Evolutionary conservation across 108 stramenopile genomes (phyloP), one percentile per base, ranked within the genome.

Genomic region (Parmales sp.): DNA sequence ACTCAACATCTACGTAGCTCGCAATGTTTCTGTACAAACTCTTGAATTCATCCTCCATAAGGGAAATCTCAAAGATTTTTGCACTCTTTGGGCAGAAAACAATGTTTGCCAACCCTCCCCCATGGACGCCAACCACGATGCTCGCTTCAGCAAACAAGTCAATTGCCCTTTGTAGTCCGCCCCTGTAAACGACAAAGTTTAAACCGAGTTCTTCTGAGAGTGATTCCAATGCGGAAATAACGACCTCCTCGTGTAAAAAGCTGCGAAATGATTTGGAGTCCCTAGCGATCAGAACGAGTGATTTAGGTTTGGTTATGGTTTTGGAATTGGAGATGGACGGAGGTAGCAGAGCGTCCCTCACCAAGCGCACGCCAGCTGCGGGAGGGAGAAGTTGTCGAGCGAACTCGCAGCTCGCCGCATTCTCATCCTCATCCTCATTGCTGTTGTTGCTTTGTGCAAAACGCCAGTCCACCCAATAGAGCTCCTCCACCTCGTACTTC

Each of bases 61-160:
- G 38, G 11, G 34, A 1, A 0, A 67, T 16, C 45, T 67, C 66
- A 3, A 67, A 5, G n/a, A 67, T n/a, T 3, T 45, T 45, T 46
- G 66, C 38, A 11, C 66, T 31, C 31, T 23, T n/a, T 36, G 8
- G 7, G 28, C 25, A 28, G 31, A 67, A 67, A 16, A 67, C 39
- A 3, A 26, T 25, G 66, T 67, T 67, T 19, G 66, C 66, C 11
- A 67, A 34, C 25, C 39, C 66, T 46, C 44, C 66, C 16, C 66
- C 66, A 36, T 67, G 66, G 39, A 67, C 44, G 23, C 66, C 64
- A 4, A 60, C 54, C 26, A 60, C 54, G 1, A 31, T 16, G 29
- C 4, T 34, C 16, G 54, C 54, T 0, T 16, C 54, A 28, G 13
- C 20, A 20, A 60, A 60, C 36, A 60, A 18, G 3, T 60, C 54